Base-by-base conservation (phyloP, 139 green algal genomes). In the Eudorina sp. region DNA sequence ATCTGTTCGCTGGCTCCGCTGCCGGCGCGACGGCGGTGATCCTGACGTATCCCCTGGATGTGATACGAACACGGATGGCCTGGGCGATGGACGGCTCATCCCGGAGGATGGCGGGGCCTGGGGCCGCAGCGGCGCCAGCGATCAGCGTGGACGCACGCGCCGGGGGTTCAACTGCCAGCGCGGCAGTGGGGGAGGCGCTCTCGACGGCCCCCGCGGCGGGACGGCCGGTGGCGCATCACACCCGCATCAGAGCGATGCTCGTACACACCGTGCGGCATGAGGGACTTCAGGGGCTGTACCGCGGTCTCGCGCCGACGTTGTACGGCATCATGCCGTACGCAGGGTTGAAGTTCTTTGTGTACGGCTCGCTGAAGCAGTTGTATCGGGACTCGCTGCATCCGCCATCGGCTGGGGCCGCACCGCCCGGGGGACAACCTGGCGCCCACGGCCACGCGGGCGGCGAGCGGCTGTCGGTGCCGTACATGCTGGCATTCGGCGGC, bases 291-390 rank as follows among this genome's bases (percentile, higher is more conserved):
- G 92, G 92, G 7, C 89, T 96, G 53, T 98, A 98, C 85, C 85
- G 94, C 41, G 97, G 97, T 29, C 89, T 98, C 16, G 93, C 92
- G 2, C 95, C 97, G 19, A 98, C 96, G 0, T 69, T 99, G 76
- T 87, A 94, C 38, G 97, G 97, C 43, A 99, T 99, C 87, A 80
- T 99, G 70, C 97, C 97, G 0, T 99, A 99, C 87, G 96, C 97
- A 0, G 97, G 97, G 5, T 86, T 98, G 38, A 91, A 90, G 78
- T 99, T 99, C 83, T 99, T 94, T 55, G 88, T 97, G 4, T 99
- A 98, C 90, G 96, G 98, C 88, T 89, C 90, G 43, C 53, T 98
- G 73, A 99, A 99, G 77, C 84, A 93, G 72, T 53, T 88, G 38
- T 94, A 94, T 83, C n/a, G 45, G 70, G 69, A 90, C 16, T 19